A percentile compares a stretch with the other conserved stretches of the same genome.
Conservation (phyloP, 1,284 basidiomycete genomes). For the Lentinus polychrous region DNA sequence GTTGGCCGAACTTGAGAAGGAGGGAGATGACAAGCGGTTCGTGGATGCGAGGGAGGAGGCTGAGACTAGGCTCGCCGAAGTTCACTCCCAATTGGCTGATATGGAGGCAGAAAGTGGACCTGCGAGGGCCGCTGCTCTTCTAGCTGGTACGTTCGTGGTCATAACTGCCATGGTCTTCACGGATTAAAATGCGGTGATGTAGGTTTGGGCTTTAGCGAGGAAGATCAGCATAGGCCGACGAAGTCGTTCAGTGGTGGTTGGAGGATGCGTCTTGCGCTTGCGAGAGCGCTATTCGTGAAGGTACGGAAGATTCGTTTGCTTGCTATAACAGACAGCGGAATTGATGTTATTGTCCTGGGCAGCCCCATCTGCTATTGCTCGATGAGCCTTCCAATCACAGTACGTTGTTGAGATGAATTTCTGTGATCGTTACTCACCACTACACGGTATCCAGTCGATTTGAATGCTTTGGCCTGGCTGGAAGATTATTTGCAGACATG, state of each 20-base stretch:
- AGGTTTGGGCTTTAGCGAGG: conserved; percentile 88
- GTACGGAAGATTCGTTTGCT: conserved; percentile 28
- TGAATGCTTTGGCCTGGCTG: conserved; percentile 80
- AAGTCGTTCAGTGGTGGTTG: conserved; percentile 96
- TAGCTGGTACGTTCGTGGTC: conserved; percentile 57
- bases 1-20: conserved; percentile 66
- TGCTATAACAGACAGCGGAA: not conserved
- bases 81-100: conserved; percentile 86
- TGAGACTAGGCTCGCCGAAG: conserved; percentile 80
- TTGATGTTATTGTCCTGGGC: conserved; percentile 3
- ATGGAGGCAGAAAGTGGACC: conserved; percentile 99
- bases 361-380: conserved; percentile 78
- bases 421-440: not conserved
- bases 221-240: conserved; percentile 80
- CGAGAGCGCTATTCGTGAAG: conserved; percentile 92
- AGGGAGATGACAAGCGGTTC: conserved; percentile 70
- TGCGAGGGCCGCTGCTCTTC: conserved; percentile 81
- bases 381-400: conserved; percentile 99
- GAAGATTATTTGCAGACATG: conserved; percentile 98
- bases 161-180: not conserved
- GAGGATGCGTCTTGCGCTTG: conserved; percentile 83
- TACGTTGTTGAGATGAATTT: conserved; percentile 26
- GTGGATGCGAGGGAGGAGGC: conserved; percentile 85
- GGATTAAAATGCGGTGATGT: conserved; percentile 3
- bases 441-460: conserved; percentile 44